A percentile compares a stretch with the other conserved stretches of the same genome.
Conservation (phyloP, 495 filamentous ascomycete genomes). For the Darksidea phi region DNA sequence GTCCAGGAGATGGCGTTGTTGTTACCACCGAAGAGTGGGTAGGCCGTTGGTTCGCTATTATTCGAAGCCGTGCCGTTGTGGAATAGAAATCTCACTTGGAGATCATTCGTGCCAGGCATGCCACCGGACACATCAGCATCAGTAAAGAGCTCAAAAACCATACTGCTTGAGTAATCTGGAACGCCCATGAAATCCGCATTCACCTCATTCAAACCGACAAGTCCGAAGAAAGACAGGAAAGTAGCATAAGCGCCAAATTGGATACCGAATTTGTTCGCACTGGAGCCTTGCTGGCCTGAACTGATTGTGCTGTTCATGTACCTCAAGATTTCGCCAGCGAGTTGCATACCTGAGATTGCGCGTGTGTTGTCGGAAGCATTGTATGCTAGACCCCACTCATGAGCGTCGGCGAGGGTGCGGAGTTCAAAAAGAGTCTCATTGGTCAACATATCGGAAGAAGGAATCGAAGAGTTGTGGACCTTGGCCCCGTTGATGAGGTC, state of each 20-base stretch:
- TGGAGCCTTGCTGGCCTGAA: slow-evolving; percentile 36
- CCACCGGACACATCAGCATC: slow-evolving; percentile 40
- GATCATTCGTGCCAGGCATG: slow-evolving; percentile 56
- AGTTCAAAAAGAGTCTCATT: slow-evolving; percentile 55
- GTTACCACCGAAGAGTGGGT: slow-evolving; percentile 63
- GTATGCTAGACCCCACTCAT: slow-evolving; percentile 64
- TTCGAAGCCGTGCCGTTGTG: slow-evolving; percentile 69
- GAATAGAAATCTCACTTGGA: slow-evolving; percentile 74
- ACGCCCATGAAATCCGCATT: slow-evolving; percentile 66
- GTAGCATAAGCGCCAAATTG: slow-evolving; percentile 70
- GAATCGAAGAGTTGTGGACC: slow-evolving; percentile 67
- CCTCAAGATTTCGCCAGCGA: slow-evolving; percentile 61
- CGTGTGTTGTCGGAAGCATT: slow-evolving; percentile 58
- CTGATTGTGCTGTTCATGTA: slow-evolving; percentile 55
- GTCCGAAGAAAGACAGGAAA: slow-evolving; percentile 72
- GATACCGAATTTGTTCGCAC: slow-evolving; percentile 56
- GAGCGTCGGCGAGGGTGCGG: slow-evolving; percentile 62
- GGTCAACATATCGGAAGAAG: slow-evolving; percentile 52
- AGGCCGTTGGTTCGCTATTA: slow-evolving; percentile 50
- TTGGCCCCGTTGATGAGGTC: slow-evolving; percentile 73
- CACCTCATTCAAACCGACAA: slow-evolving; percentile 57
- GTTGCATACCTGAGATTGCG: slow-evolving; percentile 63
- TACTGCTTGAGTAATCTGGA: slow-evolving; percentile 64
- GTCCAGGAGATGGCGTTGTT: slow-evolving; percentile 57
- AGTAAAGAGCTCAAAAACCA: slow-evolving; percentile 76